Evolutionary conservation across 2,329 filamentous ascomycete species (phyloP).

Genomic region (Parastagonospora avenae): DNA sequence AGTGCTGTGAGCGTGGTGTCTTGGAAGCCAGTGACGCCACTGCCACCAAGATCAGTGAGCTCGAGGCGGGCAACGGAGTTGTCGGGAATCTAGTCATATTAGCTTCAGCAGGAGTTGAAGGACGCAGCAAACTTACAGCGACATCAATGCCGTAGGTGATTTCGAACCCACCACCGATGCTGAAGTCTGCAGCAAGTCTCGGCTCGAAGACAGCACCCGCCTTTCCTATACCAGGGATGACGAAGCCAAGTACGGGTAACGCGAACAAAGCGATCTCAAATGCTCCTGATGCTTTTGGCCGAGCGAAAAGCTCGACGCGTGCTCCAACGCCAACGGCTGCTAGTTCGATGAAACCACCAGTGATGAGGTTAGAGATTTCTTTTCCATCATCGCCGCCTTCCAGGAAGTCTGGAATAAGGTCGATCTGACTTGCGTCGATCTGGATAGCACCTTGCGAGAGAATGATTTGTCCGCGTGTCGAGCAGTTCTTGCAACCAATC

Average conservation of each 20-base stretch:
- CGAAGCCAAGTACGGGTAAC: constrained; percentile 37
- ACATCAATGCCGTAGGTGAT: constrained; percentile 45
- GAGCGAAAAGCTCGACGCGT: constrained; percentile 42
- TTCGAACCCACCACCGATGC: constrained; percentile 35
- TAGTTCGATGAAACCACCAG: constrained; percentile 42
- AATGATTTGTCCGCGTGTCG: constrained; percentile 35
- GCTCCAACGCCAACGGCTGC: constrained; percentile 35
- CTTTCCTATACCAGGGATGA: constrained; percentile 43
- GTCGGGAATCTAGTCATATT: constrained; percentile 31
- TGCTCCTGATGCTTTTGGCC: constrained; percentile 25
- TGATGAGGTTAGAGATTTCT: constrained; percentile 33
- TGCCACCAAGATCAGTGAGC: constrained; percentile 28
- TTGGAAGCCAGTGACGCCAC: constrained; percentile 34
- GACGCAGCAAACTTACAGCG: constrained; percentile 23
- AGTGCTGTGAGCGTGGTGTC: constrained; percentile 35
- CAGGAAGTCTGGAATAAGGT: constrained; percentile 30
- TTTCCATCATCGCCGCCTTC: constrained; percentile 30
- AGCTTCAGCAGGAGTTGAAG: not conserved
- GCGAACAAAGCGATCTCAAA: constrained; percentile 29
- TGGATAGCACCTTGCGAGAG: constrained; percentile 39
- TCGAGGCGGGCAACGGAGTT: constrained; percentile 37
- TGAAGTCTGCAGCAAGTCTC: constrained; percentile 31
- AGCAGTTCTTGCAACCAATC: constrained; percentile 46
- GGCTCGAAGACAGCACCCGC: constrained; percentile 44
- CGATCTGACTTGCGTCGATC: constrained; percentile 30